Evolutionary conservation across 768 basidiomycete species (phyloP).

Genomic region (Amanita rubescens): DNA sequence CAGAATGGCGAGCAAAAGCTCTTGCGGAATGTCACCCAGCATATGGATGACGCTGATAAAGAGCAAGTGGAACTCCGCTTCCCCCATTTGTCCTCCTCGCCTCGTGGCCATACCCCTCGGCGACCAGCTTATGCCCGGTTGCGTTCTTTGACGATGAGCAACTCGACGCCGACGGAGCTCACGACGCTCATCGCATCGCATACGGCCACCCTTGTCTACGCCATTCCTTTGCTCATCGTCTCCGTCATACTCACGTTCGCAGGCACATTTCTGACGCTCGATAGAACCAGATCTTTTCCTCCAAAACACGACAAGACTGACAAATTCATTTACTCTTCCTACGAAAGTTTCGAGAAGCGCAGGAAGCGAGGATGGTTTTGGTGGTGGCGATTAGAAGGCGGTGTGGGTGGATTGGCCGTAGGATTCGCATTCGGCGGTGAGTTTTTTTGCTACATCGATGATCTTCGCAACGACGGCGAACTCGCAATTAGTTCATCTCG

Average conservation of each 20-base stretch:
- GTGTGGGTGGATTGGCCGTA: constrained; percentile 50
- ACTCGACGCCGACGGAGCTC: constrained; percentile 14
- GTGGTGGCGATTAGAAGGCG: constrained; percentile 45
- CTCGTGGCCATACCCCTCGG: too few species aligned
- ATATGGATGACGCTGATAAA: constrained; percentile 5
- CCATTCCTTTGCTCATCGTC: constrained; percentile 51
- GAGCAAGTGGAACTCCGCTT: background rate
- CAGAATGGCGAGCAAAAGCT: constrained; percentile 44
- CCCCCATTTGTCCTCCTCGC: background rate
- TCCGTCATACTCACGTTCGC: constrained; percentile 53
- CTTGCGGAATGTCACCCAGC: constrained; percentile 48
- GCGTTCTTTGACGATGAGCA: background rate
- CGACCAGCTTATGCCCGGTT: background rate
- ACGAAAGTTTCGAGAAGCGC: constrained; percentile 23
- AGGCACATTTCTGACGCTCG: constrained; percentile 68
- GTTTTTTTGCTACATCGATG: constrained; percentile 14
- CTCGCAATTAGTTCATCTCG: constrained; percentile 40
- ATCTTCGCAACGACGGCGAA: background rate
- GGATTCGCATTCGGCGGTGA: constrained; percentile 57
- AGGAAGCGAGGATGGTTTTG: constrained; percentile 23
- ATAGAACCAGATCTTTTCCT: constrained; percentile 58
- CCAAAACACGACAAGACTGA: constrained; percentile 25
- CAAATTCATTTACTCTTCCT: constrained; percentile 22
- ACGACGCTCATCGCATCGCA: constrained; percentile 39
- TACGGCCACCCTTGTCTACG: constrained; percentile 47